phyloP scores from a whole-genome alignment of 192 early-diverging fungal genomes.

The Allomyces arbusculus region DNA sequence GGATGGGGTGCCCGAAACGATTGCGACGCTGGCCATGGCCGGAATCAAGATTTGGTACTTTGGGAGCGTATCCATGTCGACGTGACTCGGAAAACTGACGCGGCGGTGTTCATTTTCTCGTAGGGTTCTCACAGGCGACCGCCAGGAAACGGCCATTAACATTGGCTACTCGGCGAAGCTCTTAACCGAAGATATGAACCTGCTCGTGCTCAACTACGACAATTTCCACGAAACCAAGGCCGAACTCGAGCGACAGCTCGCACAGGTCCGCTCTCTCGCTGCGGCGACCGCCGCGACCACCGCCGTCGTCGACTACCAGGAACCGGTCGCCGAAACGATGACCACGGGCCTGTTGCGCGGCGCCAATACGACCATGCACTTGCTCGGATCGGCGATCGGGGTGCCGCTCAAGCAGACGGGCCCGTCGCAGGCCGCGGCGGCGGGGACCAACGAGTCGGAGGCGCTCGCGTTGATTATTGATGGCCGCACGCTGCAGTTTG shows the following conservation, averaged over 20 bases:
- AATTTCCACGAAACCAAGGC: conserved; percentile 74
- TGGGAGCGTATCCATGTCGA: too few species aligned
- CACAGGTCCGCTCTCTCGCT: background rate
- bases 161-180: conserved; percentile 95
- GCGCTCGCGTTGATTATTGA: conserved; percentile 88
- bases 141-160: conserved; percentile 98
- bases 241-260: background rate
- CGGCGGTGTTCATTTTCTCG: background rate
- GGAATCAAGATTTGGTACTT: conserved; percentile 70
- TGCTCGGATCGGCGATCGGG: background rate
- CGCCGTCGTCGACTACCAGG: too few species aligned
- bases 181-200: conserved; percentile 84
- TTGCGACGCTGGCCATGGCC: conserved; percentile 81
- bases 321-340: too few species aligned
- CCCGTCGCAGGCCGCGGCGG: background rate
- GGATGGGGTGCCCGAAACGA: conserved; percentile 96
- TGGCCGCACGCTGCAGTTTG: conserved; percentile 77
- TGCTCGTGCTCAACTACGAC: conserved; percentile 80
- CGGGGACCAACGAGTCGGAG: conserved; percentile 21
- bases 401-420: background rate
- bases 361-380: too few species aligned
- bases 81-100: background rate
- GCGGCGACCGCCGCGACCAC: too few species aligned
- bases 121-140: conserved; percentile 84
- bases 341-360: too few species aligned